These are phyloP conservation scores for Phylloboletellus chloephorus DNA, from an alignment of 1,284 basidiomycete genomes.

Conservation along the genomic window DNA sequence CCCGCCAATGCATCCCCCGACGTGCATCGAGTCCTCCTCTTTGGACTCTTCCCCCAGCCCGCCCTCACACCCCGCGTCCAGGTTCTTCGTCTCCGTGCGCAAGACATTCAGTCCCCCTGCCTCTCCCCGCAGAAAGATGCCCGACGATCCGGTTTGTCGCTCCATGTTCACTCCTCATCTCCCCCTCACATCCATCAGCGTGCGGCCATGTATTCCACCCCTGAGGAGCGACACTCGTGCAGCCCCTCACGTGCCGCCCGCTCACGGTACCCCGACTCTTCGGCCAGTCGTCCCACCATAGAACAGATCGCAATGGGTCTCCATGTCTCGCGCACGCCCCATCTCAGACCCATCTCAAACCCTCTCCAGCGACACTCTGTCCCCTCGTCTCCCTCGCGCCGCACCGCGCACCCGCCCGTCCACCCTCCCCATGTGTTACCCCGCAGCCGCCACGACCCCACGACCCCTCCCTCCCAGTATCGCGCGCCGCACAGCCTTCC, in stretches of 20 bases:
- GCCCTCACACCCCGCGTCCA: constrained; percentile 20
- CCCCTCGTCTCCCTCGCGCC: constrained; percentile 19
- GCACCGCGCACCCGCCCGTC: constrained; percentile 13
- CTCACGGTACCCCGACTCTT: constrained; percentile 38
- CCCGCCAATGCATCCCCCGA: constrained; percentile 13
- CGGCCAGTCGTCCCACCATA: constrained; percentile 52
- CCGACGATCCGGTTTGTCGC: constrained; percentile 17
- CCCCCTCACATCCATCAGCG: constrained; percentile 16
- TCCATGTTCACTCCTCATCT: constrained; percentile 10
- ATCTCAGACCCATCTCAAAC: constrained; percentile 41
- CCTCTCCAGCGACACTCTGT: constrained; percentile 18
- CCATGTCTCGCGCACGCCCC: constrained; percentile 66
- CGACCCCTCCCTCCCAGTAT: constrained; percentile 25
- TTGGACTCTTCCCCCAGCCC: background rate
- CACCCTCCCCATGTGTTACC: constrained; percentile 9
- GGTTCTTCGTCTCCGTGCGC: constrained; percentile 30
- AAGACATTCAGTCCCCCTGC: constrained; percentile 24
- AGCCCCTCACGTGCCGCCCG: constrained; percentile 31
- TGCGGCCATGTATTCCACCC: constrained; percentile 49
- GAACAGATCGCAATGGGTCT: constrained; percentile 74
- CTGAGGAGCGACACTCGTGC: constrained; percentile 38
- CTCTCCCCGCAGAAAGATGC: constrained; percentile 20
- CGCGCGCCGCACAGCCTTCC: constrained; percentile 36
- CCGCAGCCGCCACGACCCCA: constrained; percentile 20
- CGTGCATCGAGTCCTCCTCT: constrained; percentile 10